Base-by-base conservation (phyloP, 495 filamentous ascomycete genomes). In the Neurospora sp. region DNA sequence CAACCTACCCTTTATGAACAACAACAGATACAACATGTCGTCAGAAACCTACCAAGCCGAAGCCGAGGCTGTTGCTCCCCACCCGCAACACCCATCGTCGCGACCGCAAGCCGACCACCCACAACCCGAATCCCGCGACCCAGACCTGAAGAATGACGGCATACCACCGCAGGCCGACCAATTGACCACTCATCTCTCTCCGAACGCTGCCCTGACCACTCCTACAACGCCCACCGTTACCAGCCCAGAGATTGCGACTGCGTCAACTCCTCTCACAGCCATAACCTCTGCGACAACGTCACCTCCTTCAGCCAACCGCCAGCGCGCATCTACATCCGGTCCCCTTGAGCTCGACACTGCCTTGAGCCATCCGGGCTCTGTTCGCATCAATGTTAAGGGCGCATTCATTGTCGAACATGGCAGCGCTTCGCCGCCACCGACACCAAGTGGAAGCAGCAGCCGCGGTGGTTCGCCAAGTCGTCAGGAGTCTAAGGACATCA, bases 341-440 rank as follows among this genome's bases (percentile, higher is more conserved):
- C 53, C 82, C 16, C 83, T 85, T 53, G 85, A 85, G 74, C 89
- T 93, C 69, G 90, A 94, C 78, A 90, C 89, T 71, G 89, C 93
- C 5, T 92, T 97, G 77, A 88, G 85, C 75, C 93, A 94, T 74
- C 94, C 94, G 3, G 94, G 94, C 22, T 87, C 91, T 5, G 93
- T 96, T 69, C 89, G 91, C 78, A 98, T 99, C 81, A 98, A 99
- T 78, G 95, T 98, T 68, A 89, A 91, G 76, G 96, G 95, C 77
- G 96, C 96, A 16, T 97, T 97, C 79, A 98, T 99, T 72, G 94
- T 96, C 74, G 93, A 97, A 78, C 90, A 94, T 73, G 91, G 93
- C 69, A 73, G 77, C 27, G 73, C 77, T 68, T 65, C 53, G 27
- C 53, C 53, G 27, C 53, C 53, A 65, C 53, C 35, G 27, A 83